These are phyloP conservation scores for Cladorrhinum sp. DNA, from an alignment of 2,329 filamentous ascomycete genomes.

Conservation along the genomic window DNA sequence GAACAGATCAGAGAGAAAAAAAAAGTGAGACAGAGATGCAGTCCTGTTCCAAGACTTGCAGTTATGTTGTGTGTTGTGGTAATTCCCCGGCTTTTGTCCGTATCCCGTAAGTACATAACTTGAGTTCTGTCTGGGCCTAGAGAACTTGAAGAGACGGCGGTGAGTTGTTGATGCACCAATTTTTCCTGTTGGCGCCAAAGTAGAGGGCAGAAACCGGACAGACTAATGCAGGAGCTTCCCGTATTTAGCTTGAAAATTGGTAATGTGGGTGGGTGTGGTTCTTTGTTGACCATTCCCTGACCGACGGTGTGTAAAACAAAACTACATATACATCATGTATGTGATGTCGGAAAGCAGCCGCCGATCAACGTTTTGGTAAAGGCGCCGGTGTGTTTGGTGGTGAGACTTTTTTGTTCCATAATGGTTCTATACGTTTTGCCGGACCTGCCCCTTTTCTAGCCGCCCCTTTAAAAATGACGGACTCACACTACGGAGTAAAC, in stretches of 20 bases:
- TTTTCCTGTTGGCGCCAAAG: slow-evolving; percentile 1
- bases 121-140: too few relatives aligned
- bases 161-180: too few relatives aligned
- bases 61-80: neutral
- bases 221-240: slow-evolving; percentile 6
- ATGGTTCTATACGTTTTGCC: neutral
- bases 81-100: neutral
- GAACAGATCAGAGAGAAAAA: too few relatives aligned
- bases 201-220: neutral
- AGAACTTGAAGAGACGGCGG: too few relatives aligned
- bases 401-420: neutral
- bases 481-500: too few relatives aligned
- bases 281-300: too few relatives aligned
- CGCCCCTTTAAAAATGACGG: neutral
- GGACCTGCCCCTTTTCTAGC: neutral
- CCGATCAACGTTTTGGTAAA: neutral
- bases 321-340: too few relatives aligned
- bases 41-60: neutral
- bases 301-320: too few relatives aligned
- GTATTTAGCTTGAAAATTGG: too few relatives aligned
- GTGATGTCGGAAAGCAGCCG: too few relatives aligned
- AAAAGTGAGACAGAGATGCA: neutral
- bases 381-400: neutral
- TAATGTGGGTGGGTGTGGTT: too few relatives aligned
- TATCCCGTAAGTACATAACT: too few relatives aligned